These are phyloP conservation scores for Persicaria maculosa DNA, from an alignment of 148 eudicot genomes.

Conservation along the genomic window DNA sequence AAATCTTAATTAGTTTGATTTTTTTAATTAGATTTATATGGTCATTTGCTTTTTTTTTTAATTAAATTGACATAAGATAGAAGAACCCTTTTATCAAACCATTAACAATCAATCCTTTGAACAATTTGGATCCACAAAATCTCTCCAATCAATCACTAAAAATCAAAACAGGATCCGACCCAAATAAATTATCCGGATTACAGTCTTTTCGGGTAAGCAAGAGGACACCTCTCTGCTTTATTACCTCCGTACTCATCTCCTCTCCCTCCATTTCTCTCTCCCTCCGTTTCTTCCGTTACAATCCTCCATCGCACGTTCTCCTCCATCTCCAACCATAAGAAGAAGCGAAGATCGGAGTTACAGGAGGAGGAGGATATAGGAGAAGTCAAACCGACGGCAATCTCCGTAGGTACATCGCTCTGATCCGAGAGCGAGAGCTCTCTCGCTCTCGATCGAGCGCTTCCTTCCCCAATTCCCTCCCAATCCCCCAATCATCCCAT, in stretches of 20 bases:
- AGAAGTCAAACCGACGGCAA: not conserved
- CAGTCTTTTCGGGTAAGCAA: slow-evolving; percentile 1
- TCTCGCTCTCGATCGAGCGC: slow-evolving; percentile 8
- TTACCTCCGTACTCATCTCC: slow-evolving; percentile 11
- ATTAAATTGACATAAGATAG: too few relatives aligned
- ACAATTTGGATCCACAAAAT: too few relatives aligned
- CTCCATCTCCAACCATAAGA: not conserved
- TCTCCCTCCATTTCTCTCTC: slow-evolving; percentile 9
- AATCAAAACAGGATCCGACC: too few relatives aligned
- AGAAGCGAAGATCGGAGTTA: not conserved
- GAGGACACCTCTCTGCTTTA: not conserved
- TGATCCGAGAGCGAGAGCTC: slow-evolving; percentile 1
- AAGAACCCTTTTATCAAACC: too few relatives aligned
- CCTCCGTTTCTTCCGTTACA: slow-evolving; percentile 3
- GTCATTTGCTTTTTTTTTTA: too few relatives aligned
- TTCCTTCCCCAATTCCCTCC: not conserved
- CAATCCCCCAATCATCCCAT: not conserved
- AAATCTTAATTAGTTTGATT: too few relatives aligned
- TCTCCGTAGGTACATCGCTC: not conserved
- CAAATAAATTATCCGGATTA: not conserved
- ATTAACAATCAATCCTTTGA: too few relatives aligned
- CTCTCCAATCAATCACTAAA: too few relatives aligned
- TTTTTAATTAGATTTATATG: too few relatives aligned
- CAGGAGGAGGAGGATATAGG: not conserved
- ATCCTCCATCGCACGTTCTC: slow-evolving; percentile 10